Conservation (phyloP, 2,329 filamentous ascomycete species). For the Ophiostoma himal-ulmi region DNA sequence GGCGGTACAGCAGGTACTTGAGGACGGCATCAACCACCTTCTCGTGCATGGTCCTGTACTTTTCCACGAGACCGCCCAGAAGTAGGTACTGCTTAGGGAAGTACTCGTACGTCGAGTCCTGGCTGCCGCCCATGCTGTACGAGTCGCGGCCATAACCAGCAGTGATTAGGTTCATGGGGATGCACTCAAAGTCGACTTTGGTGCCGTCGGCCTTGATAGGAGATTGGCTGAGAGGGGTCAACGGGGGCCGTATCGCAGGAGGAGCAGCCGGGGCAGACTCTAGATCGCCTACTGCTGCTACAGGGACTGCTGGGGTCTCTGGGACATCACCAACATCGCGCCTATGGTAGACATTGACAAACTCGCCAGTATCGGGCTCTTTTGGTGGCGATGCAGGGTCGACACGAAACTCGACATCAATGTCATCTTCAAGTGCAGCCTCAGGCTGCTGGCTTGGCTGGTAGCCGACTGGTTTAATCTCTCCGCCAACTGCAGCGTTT, state of each 20-base stretch:
- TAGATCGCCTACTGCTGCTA: not conserved
- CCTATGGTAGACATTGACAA: constrained; percentile 19
- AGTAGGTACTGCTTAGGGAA: constrained; percentile 68
- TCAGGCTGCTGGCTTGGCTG: constrained; percentile 21
- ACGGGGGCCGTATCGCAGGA: not conserved
- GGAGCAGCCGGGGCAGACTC: not conserved
- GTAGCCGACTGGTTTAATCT: constrained; percentile 31
- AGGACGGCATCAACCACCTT: constrained; percentile 62
- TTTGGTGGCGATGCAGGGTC: not conserved
- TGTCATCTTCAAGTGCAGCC: not conserved
- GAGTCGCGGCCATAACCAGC: constrained; percentile 41
- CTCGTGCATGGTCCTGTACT: constrained; percentile 69
- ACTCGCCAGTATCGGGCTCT: not conserved
- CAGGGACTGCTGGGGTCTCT: not conserved
- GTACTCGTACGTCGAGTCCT: constrained; percentile 68
- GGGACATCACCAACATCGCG: not conserved
- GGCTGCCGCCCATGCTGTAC: constrained; percentile 58
- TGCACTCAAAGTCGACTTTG: constrained; percentile 44
- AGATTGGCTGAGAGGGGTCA: not conserved
- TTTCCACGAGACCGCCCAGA: constrained; percentile 64
- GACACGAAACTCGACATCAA: not conserved
- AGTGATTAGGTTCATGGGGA: constrained; percentile 53
- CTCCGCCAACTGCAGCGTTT: constrained; percentile 24
- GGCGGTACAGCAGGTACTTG: constrained; percentile 69
- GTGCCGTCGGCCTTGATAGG: constrained; percentile 36